phyloP scores from a whole-genome alignment of 163 green algal genomes.

The Volvox carteri region DNA sequence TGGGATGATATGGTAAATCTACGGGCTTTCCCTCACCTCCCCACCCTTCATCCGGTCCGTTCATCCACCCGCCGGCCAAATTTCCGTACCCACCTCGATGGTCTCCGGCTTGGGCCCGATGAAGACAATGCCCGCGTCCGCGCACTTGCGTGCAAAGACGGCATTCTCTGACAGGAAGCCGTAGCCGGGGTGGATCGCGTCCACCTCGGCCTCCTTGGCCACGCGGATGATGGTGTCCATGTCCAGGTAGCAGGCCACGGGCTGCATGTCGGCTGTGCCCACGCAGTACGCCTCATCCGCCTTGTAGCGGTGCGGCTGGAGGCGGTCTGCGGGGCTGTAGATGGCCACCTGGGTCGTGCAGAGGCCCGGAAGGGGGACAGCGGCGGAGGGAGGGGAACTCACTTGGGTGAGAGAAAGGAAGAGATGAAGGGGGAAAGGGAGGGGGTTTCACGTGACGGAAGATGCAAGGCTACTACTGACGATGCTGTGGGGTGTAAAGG shows the following conservation, averaged over 20 bases:
- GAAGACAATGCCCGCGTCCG: conserved; percentile 92
- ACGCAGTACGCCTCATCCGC: conserved; percentile 94
- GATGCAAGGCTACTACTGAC: no score
- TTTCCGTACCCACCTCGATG: conserved; percentile 77
- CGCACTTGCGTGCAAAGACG: conserved; percentile 89
- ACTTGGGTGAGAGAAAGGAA: no score
- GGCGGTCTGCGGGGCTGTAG: conserved; percentile 87
- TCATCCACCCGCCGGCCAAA: not conserved
- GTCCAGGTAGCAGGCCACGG: conserved; percentile 93
- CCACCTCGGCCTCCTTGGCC: conserved; percentile 84
- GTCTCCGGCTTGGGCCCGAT: conserved; percentile 92
- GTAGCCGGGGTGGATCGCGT: conserved; percentile 96
- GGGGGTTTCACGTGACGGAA: no score
- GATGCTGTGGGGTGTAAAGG: no score
- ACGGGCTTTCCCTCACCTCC: no score
- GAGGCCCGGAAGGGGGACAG: no score
- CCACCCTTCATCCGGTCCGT: no score
- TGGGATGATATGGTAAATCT: no score
- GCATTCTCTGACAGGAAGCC: conserved; percentile 98
- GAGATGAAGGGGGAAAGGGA: no score
- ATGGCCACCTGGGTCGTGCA: conserved; percentile 83
- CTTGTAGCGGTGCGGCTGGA: conserved; percentile 94
- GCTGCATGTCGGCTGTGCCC: conserved; percentile 78
- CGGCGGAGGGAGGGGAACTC: no score
- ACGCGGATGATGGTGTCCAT: conserved; percentile 85